Percentiles rank a stretch among this genome's conserved stretches.
These are phyloP conservation scores for Colletotrichum tofieldiae DNA, from an alignment of 2,329 filamentous ascomycete species.

Conservation along the genomic window DNA sequence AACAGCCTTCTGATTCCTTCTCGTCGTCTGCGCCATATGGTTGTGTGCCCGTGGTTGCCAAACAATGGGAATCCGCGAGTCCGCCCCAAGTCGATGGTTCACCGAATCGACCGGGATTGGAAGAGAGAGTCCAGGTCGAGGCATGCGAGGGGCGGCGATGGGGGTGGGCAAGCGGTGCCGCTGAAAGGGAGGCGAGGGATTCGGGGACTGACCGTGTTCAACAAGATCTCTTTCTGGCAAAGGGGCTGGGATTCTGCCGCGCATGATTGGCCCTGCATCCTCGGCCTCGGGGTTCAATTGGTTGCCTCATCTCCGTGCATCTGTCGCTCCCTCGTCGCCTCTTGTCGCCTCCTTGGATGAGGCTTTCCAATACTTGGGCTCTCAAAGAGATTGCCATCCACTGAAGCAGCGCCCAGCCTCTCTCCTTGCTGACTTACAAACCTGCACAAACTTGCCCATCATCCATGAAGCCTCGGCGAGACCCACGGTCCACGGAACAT, in stretches of 20 bases:
- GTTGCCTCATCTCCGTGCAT: conserved; percentile 41
- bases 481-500: conserved; percentile 26
- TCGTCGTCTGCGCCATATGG: background rate
- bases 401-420: conserved; percentile 22
- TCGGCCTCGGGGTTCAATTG: conserved; percentile 12
- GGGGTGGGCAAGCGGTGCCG: conserved; percentile 7
- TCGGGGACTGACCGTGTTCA: conserved; percentile 17
- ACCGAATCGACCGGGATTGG: conserved; percentile 18
- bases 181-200: conserved; percentile 19
- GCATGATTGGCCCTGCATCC: conserved; percentile 32
- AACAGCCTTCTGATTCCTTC: conserved; percentile 6
- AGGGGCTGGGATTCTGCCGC: conserved; percentile 31
- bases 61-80: conserved; percentile 22
- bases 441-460: conserved; percentile 12
- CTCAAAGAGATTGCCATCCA: conserved; percentile 32
- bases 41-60: background rate
- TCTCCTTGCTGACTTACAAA: conserved; percentile 7
- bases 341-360: conserved; percentile 42
- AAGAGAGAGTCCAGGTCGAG: conserved; percentile 19
- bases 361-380: conserved; percentile 35
- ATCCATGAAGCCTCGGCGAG: conserved; percentile 21
- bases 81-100: conserved; percentile 29
- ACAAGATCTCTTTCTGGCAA: conserved; percentile 38
- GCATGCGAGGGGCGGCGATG: conserved; percentile 21
- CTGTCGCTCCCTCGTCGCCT: conserved; percentile 23